Conservation (phyloP, 139 green algal species). For the Monoraphidium neglectum region DNA sequence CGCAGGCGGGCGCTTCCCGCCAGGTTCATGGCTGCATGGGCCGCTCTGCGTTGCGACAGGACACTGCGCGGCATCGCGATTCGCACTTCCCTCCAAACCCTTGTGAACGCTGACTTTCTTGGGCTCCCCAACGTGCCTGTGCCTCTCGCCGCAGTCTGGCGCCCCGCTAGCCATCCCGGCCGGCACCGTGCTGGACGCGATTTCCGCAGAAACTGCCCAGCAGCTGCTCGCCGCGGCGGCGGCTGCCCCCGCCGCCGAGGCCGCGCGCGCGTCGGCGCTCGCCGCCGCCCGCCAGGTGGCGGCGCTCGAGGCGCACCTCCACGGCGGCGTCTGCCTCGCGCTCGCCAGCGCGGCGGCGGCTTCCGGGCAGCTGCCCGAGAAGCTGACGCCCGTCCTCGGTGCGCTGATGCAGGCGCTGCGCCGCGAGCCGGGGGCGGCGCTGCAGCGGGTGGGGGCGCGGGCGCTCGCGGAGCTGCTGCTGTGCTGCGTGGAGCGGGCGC, state of each 20-base stretch:
- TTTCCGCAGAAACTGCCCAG: conserved; percentile 29
- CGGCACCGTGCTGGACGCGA: conserved; percentile 30
- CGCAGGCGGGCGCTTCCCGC: too few species aligned
- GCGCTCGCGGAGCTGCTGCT: conserved; percentile 78
- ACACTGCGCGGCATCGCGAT: too few species aligned
- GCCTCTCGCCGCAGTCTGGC: too few species aligned
- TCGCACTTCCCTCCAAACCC: too few species aligned
- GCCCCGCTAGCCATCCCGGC: conserved; percentile 36
- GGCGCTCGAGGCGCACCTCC: conserved; percentile 55
- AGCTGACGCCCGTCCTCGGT: conserved; percentile 93
- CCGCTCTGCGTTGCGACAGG: too few species aligned
- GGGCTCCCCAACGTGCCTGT: too few species aligned
- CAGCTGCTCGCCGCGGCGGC: conserved; percentile 28
- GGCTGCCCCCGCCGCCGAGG: conserved; percentile 4
- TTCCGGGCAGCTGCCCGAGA: conserved; percentile 66
- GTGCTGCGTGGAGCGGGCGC: conserved; percentile 55
- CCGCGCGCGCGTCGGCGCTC: background rate
- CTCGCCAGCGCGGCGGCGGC: conserved; percentile 68
- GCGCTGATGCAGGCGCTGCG: conserved; percentile 87
- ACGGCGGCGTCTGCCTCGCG: conserved; percentile 42
- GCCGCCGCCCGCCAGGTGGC: background rate
- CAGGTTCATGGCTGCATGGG: too few species aligned
- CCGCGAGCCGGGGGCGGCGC: conserved; percentile 57
- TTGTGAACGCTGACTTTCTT: too few species aligned
- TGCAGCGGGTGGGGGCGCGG: conserved; percentile 56